Evolutionary conservation across 2,329 filamentous ascomycete species (phyloP), one percentile per base, ranked within the genome.

Genomic region (Fusarium austroafricanum): DNA sequence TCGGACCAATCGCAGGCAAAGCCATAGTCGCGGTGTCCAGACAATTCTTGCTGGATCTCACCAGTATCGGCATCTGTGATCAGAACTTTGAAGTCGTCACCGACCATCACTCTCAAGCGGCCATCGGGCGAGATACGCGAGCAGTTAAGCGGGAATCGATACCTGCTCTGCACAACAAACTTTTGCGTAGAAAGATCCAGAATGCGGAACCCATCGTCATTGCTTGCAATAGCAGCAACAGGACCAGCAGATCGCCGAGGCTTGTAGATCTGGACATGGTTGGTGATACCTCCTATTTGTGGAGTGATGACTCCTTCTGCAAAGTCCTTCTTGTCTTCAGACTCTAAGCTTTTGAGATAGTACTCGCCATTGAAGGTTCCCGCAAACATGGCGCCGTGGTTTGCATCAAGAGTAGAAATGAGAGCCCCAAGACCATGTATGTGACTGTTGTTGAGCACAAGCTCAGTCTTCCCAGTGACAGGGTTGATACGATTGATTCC

Each of bases 1-100:
- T 91, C 88, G 18, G 91, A 90, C 92, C 92, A 95, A 68, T 90
- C 92, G 72, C 90, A 93, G 3, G 92, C 88, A 72, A 94, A 95
- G 3, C 89, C 90, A 69, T 85, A 91, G 73, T 94, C 91, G 15
- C 82, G 82, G 73, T 93, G 91, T 3, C 90, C 89, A 6, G 81
- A 77, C 3, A 94, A 84, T 26, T 80, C 79, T 68, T 90, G 83
- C 65, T 86, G 83, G 55, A 81, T 82, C 61, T 84, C 79, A 15
- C 90, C 89, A 14, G 85, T 88, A 55, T 92, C 90, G 12, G 91
- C 88, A 64, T 92, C 86, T 15, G 87, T 86, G 73, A 95, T 91
- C 49, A 90, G 80, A 0, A 90, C 87, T 38, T 90, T 83, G 57
- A 83, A 80, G 60, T 84, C 82, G 72, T 95, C 92, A 45, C 92